Conservation (phyloP, 805 yeast species). For the Ogataea nakhonphanomensis region DNA sequence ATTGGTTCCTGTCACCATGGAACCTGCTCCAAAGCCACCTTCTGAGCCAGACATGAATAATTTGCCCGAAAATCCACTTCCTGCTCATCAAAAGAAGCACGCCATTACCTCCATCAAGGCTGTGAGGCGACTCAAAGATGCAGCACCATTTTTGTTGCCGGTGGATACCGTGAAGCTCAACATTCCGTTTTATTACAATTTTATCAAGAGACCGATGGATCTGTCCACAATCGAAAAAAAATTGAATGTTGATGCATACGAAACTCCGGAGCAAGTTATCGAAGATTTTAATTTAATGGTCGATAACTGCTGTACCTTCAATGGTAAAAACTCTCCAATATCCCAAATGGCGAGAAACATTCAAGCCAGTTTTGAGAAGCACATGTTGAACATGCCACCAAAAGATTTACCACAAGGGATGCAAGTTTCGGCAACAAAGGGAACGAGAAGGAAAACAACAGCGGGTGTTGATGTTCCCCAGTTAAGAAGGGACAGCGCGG, state of each 20-base stretch:
- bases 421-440: constrained; percentile 25
- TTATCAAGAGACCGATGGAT: constrained; percentile 88
- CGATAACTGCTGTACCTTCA: constrained; percentile 73
- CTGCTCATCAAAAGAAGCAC: constrained; percentile 80
- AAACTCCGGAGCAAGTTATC: constrained; percentile 59
- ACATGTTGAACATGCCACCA: constrained; percentile 87
- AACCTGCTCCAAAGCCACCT: constrained; percentile 75
- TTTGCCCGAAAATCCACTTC: constrained; percentile 64
- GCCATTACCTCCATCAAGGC: constrained; percentile 78
- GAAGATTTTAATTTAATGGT: constrained; percentile 86
- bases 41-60: constrained; percentile 70
- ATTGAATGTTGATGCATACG: constrained; percentile 66
- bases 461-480: constrained; percentile 51
- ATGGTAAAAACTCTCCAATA: constrained; percentile 79
- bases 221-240: constrained; percentile 85
- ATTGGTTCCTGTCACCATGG: constrained; percentile 30
- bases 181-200: constrained; percentile 86
- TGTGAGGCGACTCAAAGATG: constrained; percentile 86
- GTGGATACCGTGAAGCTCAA: constrained; percentile 87
- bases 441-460: constrained; percentile 32
- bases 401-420: constrained; percentile 36
- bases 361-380: constrained; percentile 90
- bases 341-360: constrained; percentile 89
- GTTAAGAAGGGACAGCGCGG: constrained; percentile 71
- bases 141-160: constrained; percentile 83